A percentile compares a stretch with the other conserved stretches of the same genome.
These are phyloP conservation scores for Penicillium oxalicum DNA, from an alignment of 2,329 filamentous ascomycete genomes.

Conservation along the genomic window DNA sequence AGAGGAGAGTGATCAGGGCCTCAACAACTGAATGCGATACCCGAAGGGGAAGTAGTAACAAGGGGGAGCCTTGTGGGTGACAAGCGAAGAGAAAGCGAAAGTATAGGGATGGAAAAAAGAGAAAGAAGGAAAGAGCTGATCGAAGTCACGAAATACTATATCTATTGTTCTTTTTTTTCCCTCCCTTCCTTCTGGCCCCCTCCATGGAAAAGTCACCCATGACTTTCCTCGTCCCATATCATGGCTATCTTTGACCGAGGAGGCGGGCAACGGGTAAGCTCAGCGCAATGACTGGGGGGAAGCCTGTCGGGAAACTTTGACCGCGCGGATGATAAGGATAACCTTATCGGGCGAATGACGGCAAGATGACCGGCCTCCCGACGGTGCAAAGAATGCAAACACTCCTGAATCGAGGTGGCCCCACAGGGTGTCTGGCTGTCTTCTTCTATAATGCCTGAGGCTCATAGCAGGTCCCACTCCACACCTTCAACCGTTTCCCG, in stretches of 20 bases:
- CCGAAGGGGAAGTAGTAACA: not conserved
- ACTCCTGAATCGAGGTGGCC: too few species aligned
- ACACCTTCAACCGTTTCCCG: constrained; percentile 10
- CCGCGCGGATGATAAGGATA: constrained; percentile 3
- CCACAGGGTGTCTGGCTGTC: too few species aligned
- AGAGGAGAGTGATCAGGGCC: not conserved
- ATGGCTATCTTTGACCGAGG: constrained; percentile 2
- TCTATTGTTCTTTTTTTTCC: constrained; percentile 1
- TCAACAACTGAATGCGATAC: constrained; percentile 5
- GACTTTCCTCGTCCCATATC: not conserved
- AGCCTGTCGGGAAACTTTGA: constrained; percentile 7
- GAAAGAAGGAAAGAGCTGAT: not conserved
- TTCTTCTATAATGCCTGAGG: not conserved
- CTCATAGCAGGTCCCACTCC: not conserved
- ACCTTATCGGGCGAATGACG: constrained; percentile 6
- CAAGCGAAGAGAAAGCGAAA: not conserved
- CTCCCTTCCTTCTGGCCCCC: not conserved
- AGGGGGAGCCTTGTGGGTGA: not conserved
- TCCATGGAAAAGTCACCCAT: not conserved
- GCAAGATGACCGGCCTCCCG: not conserved
- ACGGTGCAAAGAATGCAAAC: not conserved
- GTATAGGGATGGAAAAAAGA: not conserved
- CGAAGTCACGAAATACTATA: constrained; percentile 7
- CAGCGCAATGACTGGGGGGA: not conserved
- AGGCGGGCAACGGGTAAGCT: constrained; percentile 10